Percentiles rank a stretch among this genome's conserved stretches.
phyloP scores from a whole-genome alignment of 768 basidiomycete species.

The Termitomyces sp. region DNA sequence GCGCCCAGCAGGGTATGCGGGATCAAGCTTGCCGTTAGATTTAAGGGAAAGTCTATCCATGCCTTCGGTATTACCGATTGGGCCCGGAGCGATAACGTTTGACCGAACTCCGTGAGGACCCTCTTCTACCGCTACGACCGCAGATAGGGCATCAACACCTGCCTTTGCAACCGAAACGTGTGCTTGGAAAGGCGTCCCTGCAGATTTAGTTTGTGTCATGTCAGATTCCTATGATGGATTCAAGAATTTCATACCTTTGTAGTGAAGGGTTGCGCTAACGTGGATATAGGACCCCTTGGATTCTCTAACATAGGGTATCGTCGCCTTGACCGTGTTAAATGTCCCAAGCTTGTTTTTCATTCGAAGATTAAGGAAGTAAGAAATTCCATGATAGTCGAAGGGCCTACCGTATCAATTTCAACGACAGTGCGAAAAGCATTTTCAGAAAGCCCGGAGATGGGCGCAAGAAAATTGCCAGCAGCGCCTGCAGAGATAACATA shows the following conservation, averaged over 20 bases:
- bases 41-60: slow-evolving; percentile 30
- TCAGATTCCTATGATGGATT: neutral
- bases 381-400: neutral
- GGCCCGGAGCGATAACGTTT: slow-evolving; percentile 81
- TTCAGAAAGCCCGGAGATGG: slow-evolving; percentile 77
- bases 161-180: slow-evolving; percentile 97
- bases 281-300: slow-evolving; percentile 82
- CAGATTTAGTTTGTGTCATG: neutral
- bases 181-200: slow-evolving; percentile 80
- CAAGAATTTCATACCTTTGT: slow-evolving; percentile 47
- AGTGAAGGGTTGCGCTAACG: slow-evolving; percentile 87
- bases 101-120: slow-evolving; percentile 92
- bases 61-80: slow-evolving; percentile 70
- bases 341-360: slow-evolving; percentile 69
- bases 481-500: slow-evolving; percentile 49
- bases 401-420: slow-evolving; percentile 83
- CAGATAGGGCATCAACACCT: slow-evolving; percentile 83
- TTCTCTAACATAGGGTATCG: slow-evolving; percentile 64
- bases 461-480: slow-evolving; percentile 93
- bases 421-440: slow-evolving; percentile 92
- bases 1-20: slow-evolving; percentile 38
- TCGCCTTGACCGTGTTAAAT: slow-evolving; percentile 93
- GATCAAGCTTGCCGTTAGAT: slow-evolving; percentile 14
- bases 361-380: neutral
- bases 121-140: slow-evolving; percentile 87